Evolutionary conservation across 495 filamentous ascomycete species (phyloP).

Genomic region (Penicillium soppii): DNA sequence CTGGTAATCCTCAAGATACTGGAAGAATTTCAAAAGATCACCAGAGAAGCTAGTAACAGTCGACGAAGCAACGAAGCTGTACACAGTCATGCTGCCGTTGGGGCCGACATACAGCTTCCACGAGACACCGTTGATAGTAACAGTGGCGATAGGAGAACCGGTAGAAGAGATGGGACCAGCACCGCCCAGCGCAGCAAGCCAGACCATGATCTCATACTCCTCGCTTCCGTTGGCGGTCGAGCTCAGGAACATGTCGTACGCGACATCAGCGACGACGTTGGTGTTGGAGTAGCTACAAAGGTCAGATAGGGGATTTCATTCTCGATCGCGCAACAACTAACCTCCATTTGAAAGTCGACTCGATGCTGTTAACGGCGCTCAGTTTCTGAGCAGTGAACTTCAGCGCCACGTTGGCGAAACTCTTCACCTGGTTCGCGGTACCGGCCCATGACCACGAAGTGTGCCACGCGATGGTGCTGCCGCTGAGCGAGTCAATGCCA

Average conservation of each 20-base stretch:
- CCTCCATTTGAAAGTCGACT: constrained; percentile 54
- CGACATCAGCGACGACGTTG: constrained; percentile 58
- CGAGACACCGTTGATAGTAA: constrained; percentile 46
- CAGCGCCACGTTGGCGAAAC: constrained; percentile 55
- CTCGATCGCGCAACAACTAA: constrained; percentile 15
- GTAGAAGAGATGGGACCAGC: constrained; percentile 62
- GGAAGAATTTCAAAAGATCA: constrained; percentile 57
- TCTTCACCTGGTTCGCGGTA: constrained; percentile 54
- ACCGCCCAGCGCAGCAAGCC: constrained; percentile 61
- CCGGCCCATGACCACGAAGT: constrained; percentile 60
- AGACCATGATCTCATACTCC: constrained; percentile 72
- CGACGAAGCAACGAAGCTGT: constrained; percentile 57
- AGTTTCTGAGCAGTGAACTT: constrained; percentile 45
- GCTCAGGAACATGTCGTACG: constrained; percentile 64
- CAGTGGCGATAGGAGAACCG: constrained; percentile 52
- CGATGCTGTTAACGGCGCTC: constrained; percentile 50
- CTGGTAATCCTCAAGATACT: constrained; percentile 52
- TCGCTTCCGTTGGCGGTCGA: constrained; percentile 41
- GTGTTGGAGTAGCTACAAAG: constrained; percentile 53
- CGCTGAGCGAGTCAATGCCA: constrained; percentile 45
- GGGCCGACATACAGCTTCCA: constrained; percentile 58
- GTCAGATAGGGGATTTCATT: not conserved
- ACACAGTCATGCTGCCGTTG: constrained; percentile 57
- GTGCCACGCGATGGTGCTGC: constrained; percentile 52
- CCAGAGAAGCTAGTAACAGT: constrained; percentile 51